A percentile compares a stretch with the other conserved stretches of the same genome.
Conservation (phyloP, 352 stramenopile genomes). For the Pythium coloratum region DNA sequence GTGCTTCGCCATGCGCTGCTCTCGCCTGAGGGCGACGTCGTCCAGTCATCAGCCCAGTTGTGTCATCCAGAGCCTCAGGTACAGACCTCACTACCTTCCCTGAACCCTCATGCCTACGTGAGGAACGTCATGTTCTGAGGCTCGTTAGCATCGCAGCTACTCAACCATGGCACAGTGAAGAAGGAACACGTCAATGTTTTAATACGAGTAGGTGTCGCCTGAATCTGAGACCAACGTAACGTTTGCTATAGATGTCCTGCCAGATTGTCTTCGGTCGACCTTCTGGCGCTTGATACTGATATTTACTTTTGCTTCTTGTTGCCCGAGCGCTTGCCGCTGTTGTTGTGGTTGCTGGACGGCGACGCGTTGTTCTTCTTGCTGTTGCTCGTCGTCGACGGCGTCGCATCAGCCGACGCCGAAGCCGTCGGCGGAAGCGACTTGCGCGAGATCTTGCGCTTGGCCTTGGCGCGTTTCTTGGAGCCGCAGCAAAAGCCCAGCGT, state of each 20-base stretch:
- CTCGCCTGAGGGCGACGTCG: neutral
- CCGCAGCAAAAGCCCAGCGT: conserved; percentile 66
- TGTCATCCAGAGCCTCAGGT: neutral
- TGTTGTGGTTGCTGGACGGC: neutral
- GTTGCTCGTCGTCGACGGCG: conserved; percentile 12
- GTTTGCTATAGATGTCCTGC: neutral
- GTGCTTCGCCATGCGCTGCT: conserved; percentile 14
- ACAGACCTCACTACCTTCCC: no score
- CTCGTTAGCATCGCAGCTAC: no score
- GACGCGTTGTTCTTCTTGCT: conserved; percentile 6
- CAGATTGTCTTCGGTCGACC: neutral
- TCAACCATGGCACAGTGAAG: no score
- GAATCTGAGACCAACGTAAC: no score
- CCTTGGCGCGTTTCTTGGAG: conserved; percentile 42
- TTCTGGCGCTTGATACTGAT: neutral
- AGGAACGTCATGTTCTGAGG: no score
- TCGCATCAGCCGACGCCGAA: neutral
- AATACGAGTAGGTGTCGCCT: no score
- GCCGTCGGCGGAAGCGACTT: conserved; percentile 18
- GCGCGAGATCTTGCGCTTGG: conserved; percentile 48
- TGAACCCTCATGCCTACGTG: no score
- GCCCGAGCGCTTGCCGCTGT: conserved; percentile 14
- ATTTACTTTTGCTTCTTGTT: conserved; percentile 31
- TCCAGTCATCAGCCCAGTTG: neutral
- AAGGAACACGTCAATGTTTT: no score